These are phyloP conservation scores for Trametes sp. DNA, from an alignment of 1,284 basidiomycete species.

Conservation along the genomic window DNA sequence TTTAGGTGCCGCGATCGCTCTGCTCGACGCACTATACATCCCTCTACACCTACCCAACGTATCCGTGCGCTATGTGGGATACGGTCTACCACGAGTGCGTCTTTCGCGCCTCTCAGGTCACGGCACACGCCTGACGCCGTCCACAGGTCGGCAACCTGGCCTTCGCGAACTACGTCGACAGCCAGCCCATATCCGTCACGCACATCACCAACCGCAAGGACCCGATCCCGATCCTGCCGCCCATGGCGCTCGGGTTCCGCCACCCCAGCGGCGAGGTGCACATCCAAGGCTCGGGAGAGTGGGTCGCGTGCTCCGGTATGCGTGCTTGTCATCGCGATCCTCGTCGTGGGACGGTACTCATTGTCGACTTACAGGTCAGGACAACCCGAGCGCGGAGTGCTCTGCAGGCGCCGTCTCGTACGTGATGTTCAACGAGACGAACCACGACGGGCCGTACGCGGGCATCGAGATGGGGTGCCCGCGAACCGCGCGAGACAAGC, in stretches of 20 bases:
- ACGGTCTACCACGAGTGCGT: constrained; percentile 62
- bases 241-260: constrained; percentile 58
- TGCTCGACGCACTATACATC: constrained; percentile 55
- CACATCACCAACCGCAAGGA: constrained; percentile 41
- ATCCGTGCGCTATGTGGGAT: constrained; percentile 50
- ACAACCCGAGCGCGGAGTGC: constrained; percentile 60
- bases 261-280: constrained; percentile 68
- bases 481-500: background rate
- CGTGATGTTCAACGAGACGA: constrained; percentile 46
- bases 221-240: constrained; percentile 44
- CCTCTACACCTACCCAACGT: constrained; percentile 50
- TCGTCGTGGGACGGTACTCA: too few species aligned
- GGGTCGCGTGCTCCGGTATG: constrained; percentile 56
- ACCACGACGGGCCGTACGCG: constrained; percentile 69
- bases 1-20: constrained; percentile 55
- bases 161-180: constrained; percentile 64
- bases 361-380: constrained; percentile 51
- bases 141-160: constrained; percentile 66
- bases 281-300: constrained; percentile 53
- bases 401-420: constrained; percentile 63
- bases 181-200: constrained; percentile 45
- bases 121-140: background rate
- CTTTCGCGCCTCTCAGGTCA: constrained; percentile 9
- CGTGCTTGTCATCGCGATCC: too few species aligned
- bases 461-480: constrained; percentile 54